Conservation (phyloP, 257 asterid genomes). For the Agastache rugosa region DNA sequence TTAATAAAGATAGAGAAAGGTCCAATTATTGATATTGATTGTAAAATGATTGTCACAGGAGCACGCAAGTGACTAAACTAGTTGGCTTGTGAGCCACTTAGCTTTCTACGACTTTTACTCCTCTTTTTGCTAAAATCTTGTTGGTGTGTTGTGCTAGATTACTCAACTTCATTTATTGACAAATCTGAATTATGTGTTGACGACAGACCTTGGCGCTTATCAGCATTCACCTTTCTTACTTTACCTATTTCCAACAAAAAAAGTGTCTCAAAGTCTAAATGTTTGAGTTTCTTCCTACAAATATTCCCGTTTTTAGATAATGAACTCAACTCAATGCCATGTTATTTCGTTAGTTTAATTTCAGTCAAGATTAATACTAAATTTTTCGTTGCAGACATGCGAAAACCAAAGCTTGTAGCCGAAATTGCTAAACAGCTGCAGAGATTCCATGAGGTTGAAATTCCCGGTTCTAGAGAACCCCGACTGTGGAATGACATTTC, state of each 20-base stretch:
- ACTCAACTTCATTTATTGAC: constrained; percentile 15
- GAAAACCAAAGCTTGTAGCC: constrained; percentile 73
- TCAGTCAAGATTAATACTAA: constrained; percentile 23
- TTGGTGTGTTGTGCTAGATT: constrained; percentile 5
- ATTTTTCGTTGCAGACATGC: constrained; percentile 67
- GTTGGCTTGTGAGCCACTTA: neutral
- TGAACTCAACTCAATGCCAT: constrained; percentile 4
- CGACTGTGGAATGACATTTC: constrained; percentile 84
- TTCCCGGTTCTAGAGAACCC: constrained; percentile 91
- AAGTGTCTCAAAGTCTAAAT: too few species aligned
- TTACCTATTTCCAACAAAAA: too few species aligned
- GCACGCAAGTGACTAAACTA: neutral
- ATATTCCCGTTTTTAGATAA: neutral
- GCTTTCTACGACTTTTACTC: neutral
- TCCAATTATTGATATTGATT: constrained; percentile 1
- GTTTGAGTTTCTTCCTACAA: constrained; percentile 9
- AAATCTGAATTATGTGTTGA: constrained; percentile 5
- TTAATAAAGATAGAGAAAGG: neutral
- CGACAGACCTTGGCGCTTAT: too few species aligned
- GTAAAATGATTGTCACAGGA: neutral
- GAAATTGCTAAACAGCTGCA: constrained; percentile 87
- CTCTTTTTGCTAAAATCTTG: neutral
- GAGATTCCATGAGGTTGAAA: constrained; percentile 82
- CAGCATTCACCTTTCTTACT: too few species aligned
- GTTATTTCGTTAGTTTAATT: constrained; percentile 13